Conservation (phyloP, 768 basidiomycete species). For the Lentinula edodes region DNA sequence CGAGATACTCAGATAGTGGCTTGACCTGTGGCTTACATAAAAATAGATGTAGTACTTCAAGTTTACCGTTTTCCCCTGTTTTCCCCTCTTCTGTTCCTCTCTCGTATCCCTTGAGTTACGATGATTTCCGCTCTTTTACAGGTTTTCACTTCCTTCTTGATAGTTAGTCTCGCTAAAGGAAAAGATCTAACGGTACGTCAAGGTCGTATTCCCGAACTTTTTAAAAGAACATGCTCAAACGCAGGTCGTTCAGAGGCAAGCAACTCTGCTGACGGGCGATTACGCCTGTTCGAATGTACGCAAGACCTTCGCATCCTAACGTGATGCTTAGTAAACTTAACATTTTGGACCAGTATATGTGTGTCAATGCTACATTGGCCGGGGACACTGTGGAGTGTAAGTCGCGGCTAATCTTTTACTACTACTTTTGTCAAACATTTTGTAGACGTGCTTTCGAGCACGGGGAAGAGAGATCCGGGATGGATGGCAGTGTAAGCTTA, state of each 20-base stretch:
- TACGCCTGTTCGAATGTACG: conserved; percentile 20
- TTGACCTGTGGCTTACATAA: no score
- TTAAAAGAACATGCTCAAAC: not conserved
- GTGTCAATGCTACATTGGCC: conserved; percentile 40
- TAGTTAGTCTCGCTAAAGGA: not conserved
- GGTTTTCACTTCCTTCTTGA: not conserved
- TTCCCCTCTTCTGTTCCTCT: not conserved
- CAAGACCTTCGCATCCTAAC: not conserved
- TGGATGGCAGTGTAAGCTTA: conserved; percentile 58
- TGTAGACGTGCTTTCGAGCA: conserved; percentile 44
- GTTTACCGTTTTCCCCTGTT: no score
- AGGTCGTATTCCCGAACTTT: not conserved
- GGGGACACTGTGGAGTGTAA: conserved; percentile 29
- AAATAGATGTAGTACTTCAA: no score
- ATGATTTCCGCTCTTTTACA: not conserved
- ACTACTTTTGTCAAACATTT: not conserved
- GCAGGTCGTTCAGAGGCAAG: not conserved
- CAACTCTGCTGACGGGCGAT: conserved; percentile 18
- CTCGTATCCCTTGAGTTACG: no score
- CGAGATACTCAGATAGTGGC: no score
- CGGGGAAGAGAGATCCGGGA: conserved; percentile 32
- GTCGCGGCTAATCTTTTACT: not conserved
- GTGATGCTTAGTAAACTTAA: not conserved
- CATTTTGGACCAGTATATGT: conserved; percentile 26
- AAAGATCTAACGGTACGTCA: not conserved